Percentiles rank a stretch among this genome's conserved stretches.
These are phyloP conservation scores for Populus hybrid DNA, from an alignment of 441 rosid genomes.

Conservation along the genomic window DNA sequence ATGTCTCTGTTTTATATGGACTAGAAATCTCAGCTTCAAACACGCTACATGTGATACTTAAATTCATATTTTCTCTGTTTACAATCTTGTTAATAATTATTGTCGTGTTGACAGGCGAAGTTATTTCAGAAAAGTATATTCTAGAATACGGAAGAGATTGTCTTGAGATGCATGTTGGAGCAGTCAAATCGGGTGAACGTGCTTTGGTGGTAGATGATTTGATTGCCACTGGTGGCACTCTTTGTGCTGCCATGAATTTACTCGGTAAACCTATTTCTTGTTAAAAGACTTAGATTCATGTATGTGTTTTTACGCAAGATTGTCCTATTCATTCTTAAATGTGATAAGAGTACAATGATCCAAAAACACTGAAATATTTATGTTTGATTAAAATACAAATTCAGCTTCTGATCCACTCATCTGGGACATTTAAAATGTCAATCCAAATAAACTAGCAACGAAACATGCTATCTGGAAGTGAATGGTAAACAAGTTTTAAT, in stretches of 20 bases:
- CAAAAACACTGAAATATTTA: too few relatives aligned
- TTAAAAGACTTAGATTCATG: background rate
- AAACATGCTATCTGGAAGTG: background rate
- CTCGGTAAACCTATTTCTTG: conserved; percentile 46
- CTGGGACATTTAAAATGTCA: background rate
- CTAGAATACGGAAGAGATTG: conserved; percentile 92
- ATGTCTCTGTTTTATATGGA: background rate
- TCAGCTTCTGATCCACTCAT: background rate
- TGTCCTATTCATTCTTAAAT: too few relatives aligned
- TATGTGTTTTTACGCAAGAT: background rate
- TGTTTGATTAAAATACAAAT: background rate
- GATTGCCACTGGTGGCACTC: conserved; percentile 95
- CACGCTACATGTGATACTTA: background rate
- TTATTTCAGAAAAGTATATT: conserved; percentile 74
- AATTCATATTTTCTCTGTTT: background rate
- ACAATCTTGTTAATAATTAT: background rate
- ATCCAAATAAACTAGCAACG: background rate
- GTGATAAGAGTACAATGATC: too few relatives aligned
- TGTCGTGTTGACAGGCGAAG: conserved; percentile 51
- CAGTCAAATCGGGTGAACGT: conserved; percentile 64
- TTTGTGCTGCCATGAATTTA: conserved; percentile 86
- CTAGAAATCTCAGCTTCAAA: background rate
- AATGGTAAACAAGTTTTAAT: background rate
- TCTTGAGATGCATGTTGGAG: conserved; percentile 96
- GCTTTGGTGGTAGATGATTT: conserved; percentile 91